phyloP scores from a whole-genome alignment of 2,329 filamentous ascomycete species.

The Diplodia mutila region DNA sequence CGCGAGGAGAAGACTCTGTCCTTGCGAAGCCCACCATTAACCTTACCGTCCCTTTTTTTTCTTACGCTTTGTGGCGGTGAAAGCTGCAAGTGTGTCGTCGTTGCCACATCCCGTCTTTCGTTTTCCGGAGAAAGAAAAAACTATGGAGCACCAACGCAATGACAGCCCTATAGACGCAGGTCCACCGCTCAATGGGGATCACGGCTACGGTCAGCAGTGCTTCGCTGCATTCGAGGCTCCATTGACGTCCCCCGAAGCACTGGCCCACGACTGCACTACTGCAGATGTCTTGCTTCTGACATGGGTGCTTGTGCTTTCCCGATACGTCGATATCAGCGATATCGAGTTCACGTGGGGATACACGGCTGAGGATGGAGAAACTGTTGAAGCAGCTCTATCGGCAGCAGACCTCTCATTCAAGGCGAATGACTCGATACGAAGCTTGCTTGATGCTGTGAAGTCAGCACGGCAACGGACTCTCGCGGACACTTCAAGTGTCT shows the following conservation, averaged over 20 bases:
- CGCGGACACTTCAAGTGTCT: neutral
- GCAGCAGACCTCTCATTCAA: neutral
- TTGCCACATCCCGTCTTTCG: neutral
- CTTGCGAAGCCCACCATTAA: neutral
- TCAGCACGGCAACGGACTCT: neutral
- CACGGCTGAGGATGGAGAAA: neutral
- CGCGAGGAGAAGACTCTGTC: neutral
- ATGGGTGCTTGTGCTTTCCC: constrained; percentile 13
- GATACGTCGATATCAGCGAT: neutral
- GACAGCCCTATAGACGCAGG: constrained; percentile 5
- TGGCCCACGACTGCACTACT: neutral
- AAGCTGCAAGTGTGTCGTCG: neutral
- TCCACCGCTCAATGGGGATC: neutral
- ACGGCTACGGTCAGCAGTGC: neutral
- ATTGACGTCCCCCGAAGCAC: neutral
- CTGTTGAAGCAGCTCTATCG: neutral
- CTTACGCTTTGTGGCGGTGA: neutral
- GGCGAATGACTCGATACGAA: neutral
- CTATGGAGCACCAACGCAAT: constrained; percentile 2
- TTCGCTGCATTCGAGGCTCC: neutral
- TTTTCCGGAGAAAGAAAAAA: neutral
- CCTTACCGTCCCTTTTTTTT: neutral
- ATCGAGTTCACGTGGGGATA: constrained; percentile 11
- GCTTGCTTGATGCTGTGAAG: neutral
- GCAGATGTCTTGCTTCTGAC: constrained; percentile 12